A percentile compares a stretch with the other conserved stretches of the same genome.
These are phyloP conservation scores for Ganoderma resinaceum DNA, from an alignment of 1,284 basidiomycete species.

Conservation along the genomic window DNA sequence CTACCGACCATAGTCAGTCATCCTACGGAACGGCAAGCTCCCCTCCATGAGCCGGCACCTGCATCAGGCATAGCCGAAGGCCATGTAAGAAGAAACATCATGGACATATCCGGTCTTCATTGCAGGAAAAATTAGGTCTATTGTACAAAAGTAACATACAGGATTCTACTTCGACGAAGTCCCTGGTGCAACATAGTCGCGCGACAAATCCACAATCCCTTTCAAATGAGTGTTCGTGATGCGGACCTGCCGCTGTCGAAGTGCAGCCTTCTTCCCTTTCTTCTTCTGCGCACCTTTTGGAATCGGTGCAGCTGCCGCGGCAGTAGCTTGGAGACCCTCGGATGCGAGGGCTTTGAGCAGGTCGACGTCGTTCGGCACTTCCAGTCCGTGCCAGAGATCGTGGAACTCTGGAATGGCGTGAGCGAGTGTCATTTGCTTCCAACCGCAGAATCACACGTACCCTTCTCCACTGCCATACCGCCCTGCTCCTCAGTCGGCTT, in stretches of 20 bases:
- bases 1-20: no score
- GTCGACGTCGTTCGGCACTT: slow-evolving; percentile 87
- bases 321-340: slow-evolving; percentile 81
- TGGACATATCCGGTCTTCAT: neutral
- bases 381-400: slow-evolving; percentile 85
- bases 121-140: slow-evolving; percentile 25
- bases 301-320: slow-evolving; percentile 54
- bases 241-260: slow-evolving; percentile 77
- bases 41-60: no score
- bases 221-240: slow-evolving; percentile 90
- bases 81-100: neutral
- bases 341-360: slow-evolving; percentile 77
- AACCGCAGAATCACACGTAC: slow-evolving; percentile 50
- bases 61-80: no score
- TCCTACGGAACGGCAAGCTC: no score
- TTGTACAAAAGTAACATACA: slow-evolving; percentile 20
- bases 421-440: neutral
- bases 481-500: slow-evolving; percentile 76
- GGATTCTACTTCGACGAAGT: slow-evolving; percentile 42
- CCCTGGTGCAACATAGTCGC: slow-evolving; percentile 64
- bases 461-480: slow-evolving; percentile 79
- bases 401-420: slow-evolving; percentile 71
- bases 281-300: slow-evolving; percentile 68
- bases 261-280: slow-evolving; percentile 82
- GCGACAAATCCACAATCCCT: slow-evolving; percentile 83